Conservation (phyloP, 257 asterid species). For the Solanum chilense region DNA sequence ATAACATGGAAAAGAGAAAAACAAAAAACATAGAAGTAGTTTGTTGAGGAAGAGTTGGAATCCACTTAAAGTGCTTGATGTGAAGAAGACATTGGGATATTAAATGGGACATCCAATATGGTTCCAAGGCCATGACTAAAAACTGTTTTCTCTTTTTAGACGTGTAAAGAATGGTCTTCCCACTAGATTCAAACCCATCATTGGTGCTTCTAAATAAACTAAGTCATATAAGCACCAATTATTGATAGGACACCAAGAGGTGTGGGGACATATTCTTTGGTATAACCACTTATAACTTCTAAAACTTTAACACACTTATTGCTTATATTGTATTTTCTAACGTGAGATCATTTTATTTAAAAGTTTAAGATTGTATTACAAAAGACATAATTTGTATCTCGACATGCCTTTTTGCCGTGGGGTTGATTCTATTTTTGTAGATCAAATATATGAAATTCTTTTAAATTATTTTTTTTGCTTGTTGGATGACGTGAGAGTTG, state of each 20-base stretch:
- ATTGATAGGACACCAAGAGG: slow-evolving; percentile 42
- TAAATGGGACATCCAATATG: slow-evolving; percentile 30
- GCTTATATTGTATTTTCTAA: not conserved
- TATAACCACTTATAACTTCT: slow-evolving; percentile 14
- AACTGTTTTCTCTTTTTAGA: slow-evolving; percentile 20
- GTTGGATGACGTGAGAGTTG: not conserved
- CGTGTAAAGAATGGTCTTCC: slow-evolving; percentile 63
- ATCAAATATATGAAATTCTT: not conserved
- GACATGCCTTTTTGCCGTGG: not conserved
- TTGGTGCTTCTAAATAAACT: slow-evolving; percentile 33
- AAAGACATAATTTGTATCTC: rapidly evolving
- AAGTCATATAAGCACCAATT: slow-evolving; percentile 39
- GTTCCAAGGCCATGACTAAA: slow-evolving; percentile 12
- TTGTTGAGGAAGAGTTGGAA: slow-evolving; percentile 49
- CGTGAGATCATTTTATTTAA: not conserved
- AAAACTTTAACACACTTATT: not conserved
- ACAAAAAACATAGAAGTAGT: slow-evolving; percentile 5
- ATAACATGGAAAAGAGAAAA: not conserved
- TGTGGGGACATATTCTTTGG: slow-evolving; percentile 15
- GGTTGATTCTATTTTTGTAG: not conserved
- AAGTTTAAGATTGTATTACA: not conserved
- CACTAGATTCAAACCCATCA: slow-evolving; percentile 44
- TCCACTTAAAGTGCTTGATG: slow-evolving; percentile 56
- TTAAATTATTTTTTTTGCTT: not conserved
- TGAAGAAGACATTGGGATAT: slow-evolving; percentile 30